Percentiles rank a stretch among this genome's conserved stretches.
Evolutionary conservation across 805 yeast species (phyloP).

Genomic region (Teunomyces kruisii): DNA sequence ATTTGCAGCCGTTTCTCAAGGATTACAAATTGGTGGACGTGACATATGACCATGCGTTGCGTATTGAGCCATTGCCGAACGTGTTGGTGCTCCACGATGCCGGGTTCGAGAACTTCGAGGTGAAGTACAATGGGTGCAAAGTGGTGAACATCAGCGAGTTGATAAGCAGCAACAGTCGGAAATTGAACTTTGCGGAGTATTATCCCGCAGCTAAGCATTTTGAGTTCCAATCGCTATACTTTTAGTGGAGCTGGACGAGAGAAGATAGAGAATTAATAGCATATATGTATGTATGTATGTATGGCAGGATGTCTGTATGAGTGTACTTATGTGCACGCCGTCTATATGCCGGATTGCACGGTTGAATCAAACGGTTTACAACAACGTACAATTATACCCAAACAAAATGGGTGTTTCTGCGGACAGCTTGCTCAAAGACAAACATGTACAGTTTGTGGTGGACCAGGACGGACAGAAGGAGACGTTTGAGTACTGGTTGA

Average conservation of each 20-base stretch:
- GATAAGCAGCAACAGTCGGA: constrained; percentile 33
- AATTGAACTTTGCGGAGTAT: constrained; percentile 70
- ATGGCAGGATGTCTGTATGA: too few species aligned
- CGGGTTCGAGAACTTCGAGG: constrained; percentile 67
- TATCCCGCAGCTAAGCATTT: constrained; percentile 57
- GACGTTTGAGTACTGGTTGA: constrained; percentile 80
- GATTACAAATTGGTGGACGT: constrained; percentile 63
- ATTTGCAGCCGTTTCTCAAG: constrained; percentile 74
- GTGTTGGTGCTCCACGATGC: constrained; percentile 63
- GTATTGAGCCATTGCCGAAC: constrained; percentile 78
- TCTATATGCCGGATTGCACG: too few species aligned
- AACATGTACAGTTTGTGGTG: constrained; percentile 37
- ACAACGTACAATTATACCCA: too few species aligned
- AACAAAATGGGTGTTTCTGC: neutral
- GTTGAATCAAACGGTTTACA: too few species aligned
- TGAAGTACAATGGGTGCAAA: constrained; percentile 79
- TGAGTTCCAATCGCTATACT: constrained; percentile 46
- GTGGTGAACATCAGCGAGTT: constrained; percentile 58
- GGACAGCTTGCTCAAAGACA: constrained; percentile 14
- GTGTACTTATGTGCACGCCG: too few species aligned
- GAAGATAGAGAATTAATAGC: too few species aligned
- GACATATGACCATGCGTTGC: constrained; percentile 66
- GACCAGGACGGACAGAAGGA: constrained; percentile 38
- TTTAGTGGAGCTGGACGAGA: too few species aligned
- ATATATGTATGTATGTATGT: too few species aligned